Percentiles rank a stretch among this genome's conserved stretches.
These are phyloP conservation scores for Phallus indusiatus DNA, from an alignment of 768 basidiomycete genomes.

Conservation along the genomic window DNA sequence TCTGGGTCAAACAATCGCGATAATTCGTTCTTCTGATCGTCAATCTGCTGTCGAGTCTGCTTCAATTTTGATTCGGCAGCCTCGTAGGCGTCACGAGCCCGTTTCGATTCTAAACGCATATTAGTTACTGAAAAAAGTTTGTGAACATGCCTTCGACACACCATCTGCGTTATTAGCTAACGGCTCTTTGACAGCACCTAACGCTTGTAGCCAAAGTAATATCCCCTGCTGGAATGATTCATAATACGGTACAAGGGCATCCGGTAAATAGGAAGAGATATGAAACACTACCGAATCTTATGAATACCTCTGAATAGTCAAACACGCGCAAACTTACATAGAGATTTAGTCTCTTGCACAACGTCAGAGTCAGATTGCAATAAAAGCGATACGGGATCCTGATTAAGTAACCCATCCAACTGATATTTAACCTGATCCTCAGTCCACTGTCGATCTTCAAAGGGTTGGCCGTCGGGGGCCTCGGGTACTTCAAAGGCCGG, in stretches of 20 bases:
- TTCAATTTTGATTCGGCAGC: slow-evolving; percentile 56
- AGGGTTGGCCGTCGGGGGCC: slow-evolving; percentile 32
- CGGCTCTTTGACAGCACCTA: slow-evolving; percentile 46
- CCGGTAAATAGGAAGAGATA: slow-evolving; percentile 76
- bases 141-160: neutral
- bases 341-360: slow-evolving; percentile 35
- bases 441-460: slow-evolving; percentile 55
- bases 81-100: slow-evolving; percentile 50
- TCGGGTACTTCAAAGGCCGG: slow-evolving; percentile 15
- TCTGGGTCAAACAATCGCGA: slow-evolving; percentile 53
- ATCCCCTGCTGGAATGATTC: slow-evolving; percentile 54
- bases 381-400: slow-evolving; percentile 67
- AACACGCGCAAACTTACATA: slow-evolving; percentile 38
- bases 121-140: neutral
- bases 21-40: slow-evolving; percentile 48
- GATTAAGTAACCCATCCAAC: slow-evolving; percentile 44
- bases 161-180: slow-evolving; percentile 24
- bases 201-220: slow-evolving; percentile 48
- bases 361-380: slow-evolving; percentile 70
- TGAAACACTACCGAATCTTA: slow-evolving; percentile 55
- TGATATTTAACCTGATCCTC: slow-evolving; percentile 48
- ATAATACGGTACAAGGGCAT: slow-evolving; percentile 64
- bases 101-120: slow-evolving; percentile 38
- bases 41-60: slow-evolving; percentile 40
- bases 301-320: neutral